A percentile compares a stretch with the other conserved stretches of the same genome.
phyloP scores from a whole-genome alignment of 2,329 filamentous ascomycete species.

The Cryoendolithus antarcticus region DNA sequence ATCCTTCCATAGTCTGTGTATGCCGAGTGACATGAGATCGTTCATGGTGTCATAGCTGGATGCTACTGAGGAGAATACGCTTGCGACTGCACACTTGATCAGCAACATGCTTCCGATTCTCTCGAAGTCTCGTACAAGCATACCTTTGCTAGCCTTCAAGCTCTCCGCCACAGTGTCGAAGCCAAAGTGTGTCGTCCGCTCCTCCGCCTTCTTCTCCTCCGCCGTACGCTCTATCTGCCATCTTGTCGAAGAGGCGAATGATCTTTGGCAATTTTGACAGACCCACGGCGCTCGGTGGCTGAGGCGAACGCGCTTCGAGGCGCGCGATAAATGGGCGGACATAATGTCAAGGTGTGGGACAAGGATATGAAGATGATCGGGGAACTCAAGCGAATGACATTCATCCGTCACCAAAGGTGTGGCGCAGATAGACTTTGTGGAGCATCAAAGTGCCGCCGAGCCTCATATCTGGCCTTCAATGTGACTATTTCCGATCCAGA shows the following conservation, averaged over 20 bases:
- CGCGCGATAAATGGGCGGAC: conserved; percentile 12
- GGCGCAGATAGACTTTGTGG: no score
- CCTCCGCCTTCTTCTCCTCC: conserved; percentile 28
- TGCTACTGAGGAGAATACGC: conserved; percentile 90
- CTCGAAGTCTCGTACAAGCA: neutral
- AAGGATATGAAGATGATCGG: no score
- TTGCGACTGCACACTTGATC: conserved; percentile 47
- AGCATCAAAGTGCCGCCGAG: no score
- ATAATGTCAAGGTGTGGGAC: neutral
- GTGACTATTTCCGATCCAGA: no score
- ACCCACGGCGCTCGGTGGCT: conserved; percentile 3
- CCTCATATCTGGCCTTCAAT: no score
- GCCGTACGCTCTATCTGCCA: conserved; percentile 18
- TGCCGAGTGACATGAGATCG: conserved; percentile 95
- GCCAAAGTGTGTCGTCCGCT: conserved; percentile 74
- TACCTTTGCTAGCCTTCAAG: conserved; percentile 60
- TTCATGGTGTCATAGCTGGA: conserved; percentile 97
- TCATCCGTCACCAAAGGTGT: no score
- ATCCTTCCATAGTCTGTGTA: conserved; percentile 95
- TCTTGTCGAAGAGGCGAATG: conserved; percentile 2
- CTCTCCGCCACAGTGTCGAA: conserved; percentile 73
- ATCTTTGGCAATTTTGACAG: conserved; percentile 6
- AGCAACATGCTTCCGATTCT: neutral
- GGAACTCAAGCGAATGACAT: no score
- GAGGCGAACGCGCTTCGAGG: conserved; percentile 21